Percentiles rank a stretch among this genome's conserved stretches.
Evolutionary conservation across 805 yeast species (phyloP).

Genomic region (Zygosaccharomyces bisporus): DNA sequence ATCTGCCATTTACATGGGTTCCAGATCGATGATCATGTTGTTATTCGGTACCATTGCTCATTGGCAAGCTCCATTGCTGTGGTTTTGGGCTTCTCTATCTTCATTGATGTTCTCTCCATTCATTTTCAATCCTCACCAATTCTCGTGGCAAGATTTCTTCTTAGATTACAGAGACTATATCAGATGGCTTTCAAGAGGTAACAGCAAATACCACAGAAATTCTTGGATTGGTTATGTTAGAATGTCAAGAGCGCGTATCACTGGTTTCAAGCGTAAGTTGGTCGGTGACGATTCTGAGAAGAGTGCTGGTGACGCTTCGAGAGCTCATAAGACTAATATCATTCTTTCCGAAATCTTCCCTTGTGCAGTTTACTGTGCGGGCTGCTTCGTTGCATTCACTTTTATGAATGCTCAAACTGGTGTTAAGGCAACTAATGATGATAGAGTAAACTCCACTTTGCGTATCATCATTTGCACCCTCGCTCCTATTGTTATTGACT

Average conservation of each 20-base stretch:
- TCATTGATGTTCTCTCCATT: conserved; percentile 91
- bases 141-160: conserved; percentile 92
- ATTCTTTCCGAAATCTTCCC: conserved; percentile 70
- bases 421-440: conserved; percentile 48
- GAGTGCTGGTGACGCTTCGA: conserved; percentile 75
- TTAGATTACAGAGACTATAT: conserved; percentile 93
- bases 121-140: conserved; percentile 96
- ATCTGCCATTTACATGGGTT: conserved; percentile 80
- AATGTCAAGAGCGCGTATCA: conserved; percentile 76
- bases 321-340: conserved; percentile 77
- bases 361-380: conserved; percentile 68
- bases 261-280: conserved; percentile 75
- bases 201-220: conserved; percentile 82
- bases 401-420: conserved; percentile 85
- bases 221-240: conserved; percentile 85
- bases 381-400: conserved; percentile 74
- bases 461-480: conserved; percentile 77
- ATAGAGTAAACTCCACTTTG: conserved; percentile 60
- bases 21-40: conserved; percentile 68
- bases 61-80: conserved; percentile 90
- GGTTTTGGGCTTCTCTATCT: conserved; percentile 95
- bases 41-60: conserved; percentile 69
- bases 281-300: conserved; percentile 77
- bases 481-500: conserved; percentile 87
- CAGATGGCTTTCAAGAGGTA: conserved; percentile 89